Evolutionary conservation across 345 rosid genomes (phyloP), one percentile per base, ranked within the genome.

Genomic region (Murraya paniculata): DNA sequence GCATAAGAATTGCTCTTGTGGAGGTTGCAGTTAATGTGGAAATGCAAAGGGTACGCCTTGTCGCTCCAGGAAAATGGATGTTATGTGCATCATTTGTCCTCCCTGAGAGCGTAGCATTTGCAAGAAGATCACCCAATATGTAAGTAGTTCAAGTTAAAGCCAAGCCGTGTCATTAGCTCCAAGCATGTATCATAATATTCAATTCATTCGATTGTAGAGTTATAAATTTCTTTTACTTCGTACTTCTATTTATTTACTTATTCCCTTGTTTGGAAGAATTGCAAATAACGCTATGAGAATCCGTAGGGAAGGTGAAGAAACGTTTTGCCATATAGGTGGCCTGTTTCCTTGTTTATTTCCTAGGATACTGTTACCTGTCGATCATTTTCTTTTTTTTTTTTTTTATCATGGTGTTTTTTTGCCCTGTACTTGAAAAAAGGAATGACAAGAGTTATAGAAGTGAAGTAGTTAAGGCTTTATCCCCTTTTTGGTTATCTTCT

Each of bases 31-130:
- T 95, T 57, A 80, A 90, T 57, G 97, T 94, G 4, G 90, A 91
- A 78, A 88, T 92, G 92, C 87, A 81, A 24, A 88, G 78, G 79
- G 96, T 92, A 72, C 93, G 93, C 8, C 91, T 83, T 0, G 98
- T 92, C 74, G 95, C 99, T 39, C 99, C 98, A 0, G 94, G 98
- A 53, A 95, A 95, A 89, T 92, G 94, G 91, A 93, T 95, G 99
- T 62, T 95, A 24, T 86, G 94, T 83, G 98, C 97, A 18, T 92
- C 92, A 72, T 95, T 94, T 77, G 78, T 85, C 64, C 94, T 95
- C 38, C 97, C 99, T 7, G 80, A 61, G 79, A 92, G 87, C 73
- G 93, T 93, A 82, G 97, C 97, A 59, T 91, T 84, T 79, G 86
- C 90, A 56, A 83, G 79, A 53, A 61, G 53, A 41, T 72, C 13